Evolutionary conservation across 805 yeast genomes (phyloP).

Genomic region (Helenozyma rhizophorensis): DNA sequence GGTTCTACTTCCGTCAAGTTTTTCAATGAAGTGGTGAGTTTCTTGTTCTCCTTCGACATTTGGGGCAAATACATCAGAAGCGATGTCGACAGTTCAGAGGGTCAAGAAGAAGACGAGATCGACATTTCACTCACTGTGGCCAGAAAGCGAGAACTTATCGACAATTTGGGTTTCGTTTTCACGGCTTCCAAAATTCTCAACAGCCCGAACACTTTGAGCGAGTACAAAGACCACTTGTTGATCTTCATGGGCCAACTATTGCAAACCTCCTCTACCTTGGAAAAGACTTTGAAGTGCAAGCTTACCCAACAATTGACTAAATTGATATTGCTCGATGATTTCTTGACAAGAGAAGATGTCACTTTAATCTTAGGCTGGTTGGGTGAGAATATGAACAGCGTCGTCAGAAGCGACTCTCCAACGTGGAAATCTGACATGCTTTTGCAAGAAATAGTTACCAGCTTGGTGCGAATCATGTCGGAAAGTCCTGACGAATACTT

Average conservation of each 20-base stretch:
- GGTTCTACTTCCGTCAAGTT: slow-evolving; percentile 43
- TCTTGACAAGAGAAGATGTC: slow-evolving; percentile 51
- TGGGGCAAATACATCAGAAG: slow-evolving; percentile 38
- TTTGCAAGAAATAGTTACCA: slow-evolving; percentile 48
- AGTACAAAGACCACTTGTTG: slow-evolving; percentile 62
- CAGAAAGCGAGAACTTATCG: slow-evolving; percentile 56
- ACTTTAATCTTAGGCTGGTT: slow-evolving; percentile 61
- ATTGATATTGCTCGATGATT: slow-evolving; percentile 46
- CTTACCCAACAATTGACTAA: slow-evolving; percentile 63
- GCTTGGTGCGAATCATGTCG: slow-evolving; percentile 47
- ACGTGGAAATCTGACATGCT: slow-evolving; percentile 44
- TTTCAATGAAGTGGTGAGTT: slow-evolving; percentile 45
- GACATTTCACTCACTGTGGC: slow-evolving; percentile 41
- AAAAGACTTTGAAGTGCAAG: slow-evolving; percentile 63
- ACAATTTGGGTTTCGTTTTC: slow-evolving; percentile 57
- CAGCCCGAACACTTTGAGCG: slow-evolving; percentile 33
- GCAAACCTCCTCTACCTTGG: slow-evolving; percentile 61
- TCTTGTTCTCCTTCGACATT: slow-evolving; percentile 31
- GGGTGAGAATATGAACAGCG: slow-evolving; percentile 46
- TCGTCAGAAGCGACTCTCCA: slow-evolving; percentile 31
- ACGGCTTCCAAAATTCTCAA: slow-evolving; percentile 29
- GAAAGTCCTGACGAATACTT: slow-evolving; percentile 8
- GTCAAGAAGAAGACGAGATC: slow-evolving; percentile 13
- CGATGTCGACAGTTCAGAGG: slow-evolving; percentile 11
- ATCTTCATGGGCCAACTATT: slow-evolving; percentile 66